phyloP scores from a whole-genome alignment of 257 asterid species.

The Lantana camara region DNA sequence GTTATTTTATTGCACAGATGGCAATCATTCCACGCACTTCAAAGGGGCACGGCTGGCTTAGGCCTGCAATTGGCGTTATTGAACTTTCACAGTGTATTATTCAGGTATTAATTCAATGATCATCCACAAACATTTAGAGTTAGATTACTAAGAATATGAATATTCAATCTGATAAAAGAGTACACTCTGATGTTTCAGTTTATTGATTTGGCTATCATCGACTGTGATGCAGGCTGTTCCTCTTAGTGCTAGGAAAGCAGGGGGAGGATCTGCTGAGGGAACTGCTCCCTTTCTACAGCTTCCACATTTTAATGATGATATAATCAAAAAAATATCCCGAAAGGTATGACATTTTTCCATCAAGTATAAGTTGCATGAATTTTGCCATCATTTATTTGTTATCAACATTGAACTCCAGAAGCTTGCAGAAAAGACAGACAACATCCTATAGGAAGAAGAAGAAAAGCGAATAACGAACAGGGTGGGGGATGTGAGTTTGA shows the following conservation, averaged over 20 bases:
- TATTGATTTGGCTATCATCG: constrained; percentile 17
- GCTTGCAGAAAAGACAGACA: background rate
- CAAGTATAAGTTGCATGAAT: too few relatives aligned
- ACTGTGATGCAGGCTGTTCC: constrained; percentile 74
- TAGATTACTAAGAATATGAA: background rate
- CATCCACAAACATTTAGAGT: background rate
- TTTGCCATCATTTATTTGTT: too few relatives aligned
- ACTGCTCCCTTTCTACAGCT: constrained; percentile 87
- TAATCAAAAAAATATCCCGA: constrained; percentile 58
- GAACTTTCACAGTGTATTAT: constrained; percentile 88
- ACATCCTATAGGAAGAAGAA: background rate
- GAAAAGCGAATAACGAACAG: background rate
- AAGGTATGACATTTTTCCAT: constrained; percentile 51
- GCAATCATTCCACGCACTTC: constrained; percentile 73
- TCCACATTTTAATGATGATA: constrained; percentile 81
- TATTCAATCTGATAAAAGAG: constrained; percentile 15
- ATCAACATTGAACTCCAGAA: too few relatives aligned
- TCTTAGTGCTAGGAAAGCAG: constrained; percentile 80
- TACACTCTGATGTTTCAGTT: constrained; percentile 14
- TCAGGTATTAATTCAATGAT: constrained; percentile 58
- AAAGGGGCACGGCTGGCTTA: constrained; percentile 92
- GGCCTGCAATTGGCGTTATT: constrained; percentile 79
- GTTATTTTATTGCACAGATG: constrained; percentile 47
- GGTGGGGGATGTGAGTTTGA: too few relatives aligned
- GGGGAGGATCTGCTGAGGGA: constrained; percentile 66